Percentiles rank a stretch among this genome's conserved stretches.
Evolutionary conservation across 345 rosid species (phyloP).

Genomic region (Eucalyptus coolabah): DNA sequence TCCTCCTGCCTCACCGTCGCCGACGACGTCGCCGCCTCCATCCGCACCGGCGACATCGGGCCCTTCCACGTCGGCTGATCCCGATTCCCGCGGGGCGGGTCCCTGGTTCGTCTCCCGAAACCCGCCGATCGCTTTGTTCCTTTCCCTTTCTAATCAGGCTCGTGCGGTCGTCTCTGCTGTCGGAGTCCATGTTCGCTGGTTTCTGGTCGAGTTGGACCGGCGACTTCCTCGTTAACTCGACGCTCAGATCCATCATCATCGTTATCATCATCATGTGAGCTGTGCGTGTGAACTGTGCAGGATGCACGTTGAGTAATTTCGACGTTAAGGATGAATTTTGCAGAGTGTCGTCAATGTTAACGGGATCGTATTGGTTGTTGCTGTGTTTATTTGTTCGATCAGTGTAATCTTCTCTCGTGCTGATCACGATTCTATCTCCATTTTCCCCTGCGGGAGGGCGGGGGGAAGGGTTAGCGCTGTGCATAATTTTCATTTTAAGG

Average conservation of each 20-base stretch:
- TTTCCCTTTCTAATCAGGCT: background rate
- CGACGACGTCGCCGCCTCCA: slow-evolving; percentile 67
- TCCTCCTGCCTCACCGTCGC: slow-evolving; percentile 76
- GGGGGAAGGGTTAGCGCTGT: no score
- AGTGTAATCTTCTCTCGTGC: background rate
- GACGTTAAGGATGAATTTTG: background rate
- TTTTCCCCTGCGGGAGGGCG: no score
- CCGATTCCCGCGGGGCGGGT: background rate
- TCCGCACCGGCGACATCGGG: slow-evolving; percentile 80
- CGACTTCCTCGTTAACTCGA: background rate
- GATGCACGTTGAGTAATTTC: background rate
- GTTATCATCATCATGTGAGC: background rate
- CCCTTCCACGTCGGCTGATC: slow-evolving; percentile 70
- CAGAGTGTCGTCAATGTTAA: background rate
- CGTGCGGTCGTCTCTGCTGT: background rate
- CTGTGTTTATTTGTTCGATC: background rate
- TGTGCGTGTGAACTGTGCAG: background rate
- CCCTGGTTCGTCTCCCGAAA: background rate
- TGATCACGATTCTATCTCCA: background rate
- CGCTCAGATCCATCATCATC: background rate
- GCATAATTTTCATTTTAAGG: background rate
- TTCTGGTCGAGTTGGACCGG: background rate
- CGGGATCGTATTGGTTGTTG: background rate
- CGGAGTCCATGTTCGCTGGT: background rate
- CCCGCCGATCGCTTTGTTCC: background rate